Conservation (phyloP, 352 stramenopile genomes). For the Globisporangium camurandrum region DNA sequence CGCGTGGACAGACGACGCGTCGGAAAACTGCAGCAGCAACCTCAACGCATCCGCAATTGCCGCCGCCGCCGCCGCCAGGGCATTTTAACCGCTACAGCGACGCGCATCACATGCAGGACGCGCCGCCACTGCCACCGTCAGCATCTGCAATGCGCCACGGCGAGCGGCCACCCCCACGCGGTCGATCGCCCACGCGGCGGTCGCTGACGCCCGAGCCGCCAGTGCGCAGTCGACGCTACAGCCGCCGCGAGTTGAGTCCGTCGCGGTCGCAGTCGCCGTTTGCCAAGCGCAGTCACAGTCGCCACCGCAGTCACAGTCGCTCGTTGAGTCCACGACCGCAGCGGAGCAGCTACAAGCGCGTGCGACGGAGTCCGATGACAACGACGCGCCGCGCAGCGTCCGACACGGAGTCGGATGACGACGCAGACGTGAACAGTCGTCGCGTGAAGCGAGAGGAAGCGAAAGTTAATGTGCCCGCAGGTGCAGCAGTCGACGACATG, state of each 20-base stretch:
- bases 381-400: too few species aligned
- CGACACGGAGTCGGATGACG: too few species aligned
- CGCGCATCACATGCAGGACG: neutral
- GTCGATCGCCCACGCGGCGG: constrained; percentile 4
- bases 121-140: constrained; percentile 1
- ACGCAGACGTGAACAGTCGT: neutral
- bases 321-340: too few species aligned
- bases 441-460: constrained; percentile 12
- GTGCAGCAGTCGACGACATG: constrained; percentile 51
- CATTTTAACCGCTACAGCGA: neutral
- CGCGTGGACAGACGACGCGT: neutral
- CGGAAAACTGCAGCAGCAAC: too few species aligned
- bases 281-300: constrained; percentile 1
- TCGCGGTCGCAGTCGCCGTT: neutral
- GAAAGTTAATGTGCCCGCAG: constrained; percentile 11
- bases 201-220: neutral
- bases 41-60: constrained; percentile 16
- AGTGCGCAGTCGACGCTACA: neutral
- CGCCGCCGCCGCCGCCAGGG: neutral
- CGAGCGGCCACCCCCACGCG: neutral
- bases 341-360: too few species aligned
- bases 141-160: too few species aligned
- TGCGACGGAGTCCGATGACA: neutral
- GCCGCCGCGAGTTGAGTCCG: neutral
- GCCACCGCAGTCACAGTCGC: neutral